Conservation (phyloP, 148 eudicot species). For the Simmondsia chinensis region DNA sequence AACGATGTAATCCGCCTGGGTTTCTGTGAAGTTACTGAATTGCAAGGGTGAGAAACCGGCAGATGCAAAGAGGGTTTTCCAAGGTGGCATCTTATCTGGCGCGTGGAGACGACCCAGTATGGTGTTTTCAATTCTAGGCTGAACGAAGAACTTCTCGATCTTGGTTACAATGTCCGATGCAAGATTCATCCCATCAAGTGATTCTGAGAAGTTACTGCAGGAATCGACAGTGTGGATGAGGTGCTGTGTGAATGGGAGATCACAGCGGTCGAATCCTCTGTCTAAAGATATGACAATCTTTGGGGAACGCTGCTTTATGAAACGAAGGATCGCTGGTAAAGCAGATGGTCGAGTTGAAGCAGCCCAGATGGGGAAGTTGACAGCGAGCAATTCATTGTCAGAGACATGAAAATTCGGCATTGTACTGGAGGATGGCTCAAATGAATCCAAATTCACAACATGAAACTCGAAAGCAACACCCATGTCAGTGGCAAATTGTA, state of each 20-base stretch:
- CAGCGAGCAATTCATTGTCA: conserved; percentile 27
- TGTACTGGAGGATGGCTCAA: conserved; percentile 23
- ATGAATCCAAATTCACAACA: conserved; percentile 39
- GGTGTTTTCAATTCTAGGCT: conserved; percentile 31
- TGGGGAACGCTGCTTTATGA: conserved; percentile 30
- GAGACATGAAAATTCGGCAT: conserved; percentile 12
- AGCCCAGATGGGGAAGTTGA: conserved; percentile 47
- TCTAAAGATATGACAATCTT: conserved; percentile 32
- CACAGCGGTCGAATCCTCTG: conserved; percentile 37
- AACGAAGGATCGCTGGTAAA: conserved; percentile 26
- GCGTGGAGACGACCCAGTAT: conserved; percentile 28
- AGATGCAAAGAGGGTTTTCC: conserved; percentile 35
- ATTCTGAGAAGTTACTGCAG: conserved; percentile 25
- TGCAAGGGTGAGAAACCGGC: conserved; percentile 28
- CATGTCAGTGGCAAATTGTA: conserved; percentile 33
- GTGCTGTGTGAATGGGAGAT: conserved; percentile 34
- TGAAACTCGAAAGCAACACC: conserved; percentile 33
- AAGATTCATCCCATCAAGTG: conserved; percentile 26
- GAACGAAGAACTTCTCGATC: conserved; percentile 33
- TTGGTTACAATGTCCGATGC: conserved; percentile 13
- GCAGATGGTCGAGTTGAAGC: conserved; percentile 13
- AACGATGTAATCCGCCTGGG: conserved; percentile 34
- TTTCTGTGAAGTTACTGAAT: conserved; percentile 36
- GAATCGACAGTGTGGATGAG: conserved; percentile 27
- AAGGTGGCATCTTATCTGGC: conserved; percentile 24